Evolutionary conservation across 2,329 filamentous ascomycete genomes (phyloP), one percentile per base, ranked within the genome.

Genomic region (Salinomyces thailandicus): DNA sequence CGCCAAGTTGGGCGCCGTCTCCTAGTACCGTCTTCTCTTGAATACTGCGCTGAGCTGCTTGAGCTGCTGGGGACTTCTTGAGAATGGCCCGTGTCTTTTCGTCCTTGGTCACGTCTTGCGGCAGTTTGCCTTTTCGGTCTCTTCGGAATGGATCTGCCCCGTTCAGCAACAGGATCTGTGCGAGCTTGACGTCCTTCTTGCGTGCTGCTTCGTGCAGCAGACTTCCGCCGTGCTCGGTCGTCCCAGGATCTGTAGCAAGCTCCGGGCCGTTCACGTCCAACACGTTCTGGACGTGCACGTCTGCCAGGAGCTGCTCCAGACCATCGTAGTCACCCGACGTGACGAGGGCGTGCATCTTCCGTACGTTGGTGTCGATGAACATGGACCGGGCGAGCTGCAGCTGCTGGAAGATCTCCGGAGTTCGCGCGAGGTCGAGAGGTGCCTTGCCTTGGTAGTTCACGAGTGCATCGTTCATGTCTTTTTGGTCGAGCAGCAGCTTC

Each of bases 1-100:
- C 46, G 47, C 47, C 47, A 9, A 61, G 60, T 6, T 69, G 63
- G 2, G 66, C 62, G 43, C 57, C 80, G 41, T 83, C 85, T 2
- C 86, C 89, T 12, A 98, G 72, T 3, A 98, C 93, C 0, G 87
- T 91, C 66, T 91, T 94, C 62, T 98, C 91, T 61, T 98, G 91
- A 22, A 98, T 94, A 24, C 86, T 87, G 37, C 89, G 75, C 62
- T 96, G 91, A 1, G 91, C 91, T 11, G 86, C 87, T 5, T 91
- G 86, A 5, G 91, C 91, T 9, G 91, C 91, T 5, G 91, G 91
- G 0, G 89, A 96, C 52, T 80, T 85, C 65, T 96, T 98, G 32
- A 98, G 66, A 54, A 98, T 89, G 7, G 82, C 77, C 40, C 81
- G 77, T 12, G 85, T 94, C 41, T 76, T 75, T 54, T 98, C 91